Base-by-base conservation (phyloP, 2,329 filamentous ascomycete species). In the Trichoderma atroviride region DNA sequence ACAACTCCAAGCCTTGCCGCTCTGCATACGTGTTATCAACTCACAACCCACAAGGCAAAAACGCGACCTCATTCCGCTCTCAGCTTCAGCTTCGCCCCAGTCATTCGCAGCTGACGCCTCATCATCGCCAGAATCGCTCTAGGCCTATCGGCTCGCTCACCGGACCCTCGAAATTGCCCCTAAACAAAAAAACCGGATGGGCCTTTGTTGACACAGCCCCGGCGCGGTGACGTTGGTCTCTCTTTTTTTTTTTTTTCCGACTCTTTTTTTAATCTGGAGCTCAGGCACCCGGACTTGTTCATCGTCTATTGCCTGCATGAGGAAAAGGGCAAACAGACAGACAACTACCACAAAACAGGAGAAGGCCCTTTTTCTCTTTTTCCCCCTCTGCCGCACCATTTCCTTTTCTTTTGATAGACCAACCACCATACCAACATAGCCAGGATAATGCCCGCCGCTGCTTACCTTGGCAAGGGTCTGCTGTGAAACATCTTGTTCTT, bases 221-320 rank as follows among this genome's bases (percentile, higher is more conserved):
- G 55, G 35, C 22, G 52, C 63, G 69, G 63, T 70, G 69, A 70
- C 69, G 69, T 70, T 70, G 31, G 37, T 31, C 19, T 65, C 56
- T 43, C 57, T 27, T 27, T 27, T 27, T 27, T 27, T 27, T 27
- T 27, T 27, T 27, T 57, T 5, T 35, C 13, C 33, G 14, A n/a
- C 31, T 43, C 50, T 62, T n/a, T 57, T 35, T 57, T 35, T 29
- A n/a, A 24, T 40, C 27, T 22, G 14, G 47, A 33, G 29, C 27
- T 52, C 27, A 63, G 43, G 60, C 31, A n/a, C n/a, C n/a, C 27
- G 4, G 27, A 27, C 27, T 27, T 27, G 27, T 27, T 27, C 27
- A 27, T 27, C 10, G 10, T 50, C 14, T 50, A 13, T 13, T 24
- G n/a, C 56, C 29, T 29, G 24, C n/a, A 67, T 29, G n/a, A 22